Base-by-base conservation (phyloP, 2,329 filamentous ascomycete species). In the Gyromitra esculenta region DNA sequence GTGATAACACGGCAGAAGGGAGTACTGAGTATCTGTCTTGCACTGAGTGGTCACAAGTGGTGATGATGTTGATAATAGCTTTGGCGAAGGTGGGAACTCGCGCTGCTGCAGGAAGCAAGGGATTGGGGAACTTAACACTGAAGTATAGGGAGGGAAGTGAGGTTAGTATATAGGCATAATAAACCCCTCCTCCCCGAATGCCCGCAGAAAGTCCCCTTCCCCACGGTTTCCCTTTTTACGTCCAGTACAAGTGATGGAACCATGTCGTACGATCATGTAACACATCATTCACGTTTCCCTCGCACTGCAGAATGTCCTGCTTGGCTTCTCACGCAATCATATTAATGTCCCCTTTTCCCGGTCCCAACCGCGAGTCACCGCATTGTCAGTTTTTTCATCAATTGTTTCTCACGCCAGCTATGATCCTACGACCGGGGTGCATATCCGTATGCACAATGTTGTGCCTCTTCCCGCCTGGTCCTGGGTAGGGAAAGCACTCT, bases 321-420 rank as follows among this genome's bases (percentile, higher is more conserved):
- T 65, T 43, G 57, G 54, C 63, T 66, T 65, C 39, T 56, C 71
- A 69, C 63, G 35, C 21, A 69, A 39, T 54, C 56, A 68, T 69
- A 60, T 75, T 71, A 75, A 65, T 71, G 50, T 71, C 65, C 41
- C 59, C 5, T 71, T 70, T 71, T 71, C 72, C 72, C 59, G 59
- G 72, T 70, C 59, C 59, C 31, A 65, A 9, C 69, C 52, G 25
- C 25, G 39, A 72, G 60, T 70, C 59, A 71, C 65, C 31, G 31
- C 31, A 66, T 57, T 65, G 50, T 64, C 18, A 56, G 9, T n/a
- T 52, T 25, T 31, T 60, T 21, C 35, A 68, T 67, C 70, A 67
- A 45, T 25, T 18, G 39, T 54, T 74, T 59, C 63, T 69, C 63
- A 45, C 63, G 25, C 48, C 52, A 77, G 50, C 31, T 50, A 18